phyloP scores from a whole-genome alignment of 2,329 filamentous ascomycete species.

The Aspergillus ustus region DNA sequence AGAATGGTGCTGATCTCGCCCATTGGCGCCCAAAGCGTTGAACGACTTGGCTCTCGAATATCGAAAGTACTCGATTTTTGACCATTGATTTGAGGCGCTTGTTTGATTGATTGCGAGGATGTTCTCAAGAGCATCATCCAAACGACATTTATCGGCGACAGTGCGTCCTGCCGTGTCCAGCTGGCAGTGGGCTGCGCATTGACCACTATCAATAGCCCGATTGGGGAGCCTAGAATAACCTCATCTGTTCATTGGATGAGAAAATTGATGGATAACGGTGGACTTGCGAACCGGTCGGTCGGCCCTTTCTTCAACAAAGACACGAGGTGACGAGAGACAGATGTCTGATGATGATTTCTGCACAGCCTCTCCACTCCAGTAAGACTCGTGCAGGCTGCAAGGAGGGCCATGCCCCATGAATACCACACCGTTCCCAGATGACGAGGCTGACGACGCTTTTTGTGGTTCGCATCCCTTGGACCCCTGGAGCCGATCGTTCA shows the following conservation, averaged over 20 bases:
- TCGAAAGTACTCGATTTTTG: neutral
- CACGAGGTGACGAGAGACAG: neutral
- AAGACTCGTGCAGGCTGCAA: slow-evolving; percentile 12
- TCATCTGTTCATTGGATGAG: neutral
- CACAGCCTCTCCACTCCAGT: neutral
- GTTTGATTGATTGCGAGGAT: neutral
- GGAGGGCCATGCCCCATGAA: slow-evolving; percentile 10
- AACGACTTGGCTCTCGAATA: too few species aligned
- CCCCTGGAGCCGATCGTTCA: slow-evolving; percentile 31
- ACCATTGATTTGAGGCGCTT: neutral
- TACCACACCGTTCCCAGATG: slow-evolving; percentile 6
- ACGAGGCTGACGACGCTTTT: slow-evolving; percentile 19
- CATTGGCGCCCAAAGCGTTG: neutral
- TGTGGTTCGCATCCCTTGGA: slow-evolving; percentile 27
- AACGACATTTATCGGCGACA: neutral
- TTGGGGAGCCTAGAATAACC: neutral
- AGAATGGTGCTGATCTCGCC: neutral
- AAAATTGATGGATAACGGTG: neutral
- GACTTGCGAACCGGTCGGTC: neutral
- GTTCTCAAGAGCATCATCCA: neutral
- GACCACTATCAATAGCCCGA: neutral
- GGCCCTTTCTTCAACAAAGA: neutral
- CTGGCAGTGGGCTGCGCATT: neutral
- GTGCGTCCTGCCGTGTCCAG: neutral
- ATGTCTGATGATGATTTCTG: neutral